Base-by-base conservation (phyloP, 2,329 filamentous ascomycete genomes). In the Pseudogymnoascus sp. region DNA sequence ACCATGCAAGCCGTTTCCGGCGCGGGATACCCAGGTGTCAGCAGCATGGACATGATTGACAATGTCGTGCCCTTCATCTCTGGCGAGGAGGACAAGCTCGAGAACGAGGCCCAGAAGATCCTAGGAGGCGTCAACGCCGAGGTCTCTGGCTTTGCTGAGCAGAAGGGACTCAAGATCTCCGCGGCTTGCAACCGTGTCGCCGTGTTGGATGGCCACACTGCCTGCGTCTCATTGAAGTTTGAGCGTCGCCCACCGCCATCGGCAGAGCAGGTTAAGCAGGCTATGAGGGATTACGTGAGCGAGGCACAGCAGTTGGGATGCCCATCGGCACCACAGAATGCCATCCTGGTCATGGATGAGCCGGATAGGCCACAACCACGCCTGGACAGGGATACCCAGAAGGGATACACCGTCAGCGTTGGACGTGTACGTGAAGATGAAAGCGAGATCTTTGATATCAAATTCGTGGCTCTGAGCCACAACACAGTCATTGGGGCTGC, bases 1-100 rank as follows among this genome's bases (percentile, higher is more conserved):
- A 97, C 95, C 47, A 87, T 96, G 83, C 95, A 97, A 79, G 93
- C 95, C 64, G 87, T 97, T 53, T 96, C 91, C 1, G 93, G 95
- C 64, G 93, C 92, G 6, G 95, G 93, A 31, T 96, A 95, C 78
- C 90, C 91, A 3, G 91, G 91, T 68, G 90, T 97, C 40, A 88
- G 89, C 74, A 90, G 85, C 77, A 96, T 97, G 92, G 95, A 97
- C 76, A 89, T 97, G 66, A 79, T 97, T 66, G 95, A 97, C 79
- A 97, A 97, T 74, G 89, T 97, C 1, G 91, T 99, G 50, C 95
- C 95, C 8, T 97, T 86, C 77, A 99, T 97, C 74, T 83, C 84
- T 0, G 93, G 93, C 64, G 95, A 97, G 78, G 95, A 97, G 76
- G 93, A 96, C 76, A 97, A 97, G 81, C 85, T 97, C 31, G 91